These are phyloP conservation scores for Rhynchospora breviuscula DNA, from an alignment of 176 grass and related monocot species.

Conservation along the genomic window DNA sequence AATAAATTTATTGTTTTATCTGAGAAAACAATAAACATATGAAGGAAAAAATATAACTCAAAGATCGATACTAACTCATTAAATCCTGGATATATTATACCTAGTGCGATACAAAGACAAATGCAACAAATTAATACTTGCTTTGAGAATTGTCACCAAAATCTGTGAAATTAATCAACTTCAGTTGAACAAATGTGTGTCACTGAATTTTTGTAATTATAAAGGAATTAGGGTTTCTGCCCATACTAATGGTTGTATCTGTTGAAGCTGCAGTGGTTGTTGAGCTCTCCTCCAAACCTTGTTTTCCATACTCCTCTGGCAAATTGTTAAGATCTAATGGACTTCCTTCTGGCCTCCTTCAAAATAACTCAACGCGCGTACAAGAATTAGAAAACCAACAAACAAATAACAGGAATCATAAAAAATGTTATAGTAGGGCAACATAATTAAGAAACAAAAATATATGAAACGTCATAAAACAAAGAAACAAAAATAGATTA, in stretches of 20 bases:
- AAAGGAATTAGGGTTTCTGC: slow-evolving; percentile 10
- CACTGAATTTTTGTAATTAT: background rate
- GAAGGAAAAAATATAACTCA: background rate
- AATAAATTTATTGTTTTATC: background rate
- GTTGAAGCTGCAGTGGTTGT: slow-evolving; percentile 72
- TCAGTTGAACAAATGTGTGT: background rate
- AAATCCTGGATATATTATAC: background rate
- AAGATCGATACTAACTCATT: background rate
- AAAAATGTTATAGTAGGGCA: background rate
- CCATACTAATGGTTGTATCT: slow-evolving; percentile 42
- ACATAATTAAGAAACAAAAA: background rate
- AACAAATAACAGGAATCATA: background rate
- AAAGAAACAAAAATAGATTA: background rate
- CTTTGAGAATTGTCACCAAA: background rate
- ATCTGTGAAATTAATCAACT: background rate
- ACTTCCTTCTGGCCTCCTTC: slow-evolving; percentile 78
- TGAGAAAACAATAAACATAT: background rate
- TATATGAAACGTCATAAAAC: background rate
- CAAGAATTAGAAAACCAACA: background rate
- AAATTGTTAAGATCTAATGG: slow-evolving; percentile 91
- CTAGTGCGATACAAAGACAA: background rate
- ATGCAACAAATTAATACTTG: background rate
- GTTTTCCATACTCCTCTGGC: slow-evolving; percentile 87
- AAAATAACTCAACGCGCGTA: slow-evolving; percentile 16
- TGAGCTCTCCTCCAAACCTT: slow-evolving; percentile 72